Evolutionary conservation across 2,329 filamentous ascomycete species (phyloP), one percentile per base, ranked within the genome.

Genomic region (Fusarium sp.): DNA sequence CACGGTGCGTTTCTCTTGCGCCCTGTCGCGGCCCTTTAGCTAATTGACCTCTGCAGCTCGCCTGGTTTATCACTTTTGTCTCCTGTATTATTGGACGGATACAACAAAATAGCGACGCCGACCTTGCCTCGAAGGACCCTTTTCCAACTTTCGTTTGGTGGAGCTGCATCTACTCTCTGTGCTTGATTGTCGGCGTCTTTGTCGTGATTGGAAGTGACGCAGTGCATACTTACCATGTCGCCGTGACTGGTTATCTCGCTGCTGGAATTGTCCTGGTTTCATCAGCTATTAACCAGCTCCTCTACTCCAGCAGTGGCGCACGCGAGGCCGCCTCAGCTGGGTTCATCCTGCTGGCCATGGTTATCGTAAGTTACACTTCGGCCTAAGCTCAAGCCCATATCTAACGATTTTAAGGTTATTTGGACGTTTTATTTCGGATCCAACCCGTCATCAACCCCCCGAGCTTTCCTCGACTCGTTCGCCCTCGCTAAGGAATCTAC

Each of bases 371-470:
- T 84, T 40, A 15, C 7, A n/a, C 45, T 20, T 47, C 6, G 29
- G 21, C 11, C 27, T 15, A 11, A 56, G 3, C 21, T 31, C 7
- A 20, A 21, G 21, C 47, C 17, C 41, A 25, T 31, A 23, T 43
- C 63, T 74, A 47, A 76, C 43, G 27, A 20, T 10, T 15, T 29
- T 58, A 27, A 97, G 94, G 92, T 97, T 73, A 88, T 98, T 61
- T 99, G 96, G 96, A 97, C 97, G 72, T 97, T 98, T 81, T 98
- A 98, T 84, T 99, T 97, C 75, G 96, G 96, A 74, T 97, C 95
- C 4, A 91, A 94, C 18, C 94, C 95, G 2, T 92, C 93, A 40
- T 92, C 94, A 17, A 88, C 90, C 54, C 92, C 94, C 67, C 92
- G 95, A 73, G 90, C 93, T 58, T 97, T 96, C 78, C 91, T 98